Conservation (phyloP, 2,329 filamentous ascomycete genomes). For the Talaromyces sp. region DNA sequence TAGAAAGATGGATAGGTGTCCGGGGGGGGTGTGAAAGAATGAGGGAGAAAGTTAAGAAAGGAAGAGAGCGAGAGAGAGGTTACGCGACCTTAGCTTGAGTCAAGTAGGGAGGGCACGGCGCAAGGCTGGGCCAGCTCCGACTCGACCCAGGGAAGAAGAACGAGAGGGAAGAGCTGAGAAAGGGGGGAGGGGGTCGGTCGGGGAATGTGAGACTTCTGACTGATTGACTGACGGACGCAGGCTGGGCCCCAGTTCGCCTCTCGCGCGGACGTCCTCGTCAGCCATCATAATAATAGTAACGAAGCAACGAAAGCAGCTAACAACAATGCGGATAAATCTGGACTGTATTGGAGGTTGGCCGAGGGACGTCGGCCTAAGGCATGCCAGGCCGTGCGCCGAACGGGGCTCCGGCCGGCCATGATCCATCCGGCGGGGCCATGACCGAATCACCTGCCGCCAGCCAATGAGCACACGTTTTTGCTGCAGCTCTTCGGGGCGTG, state of each 20-base stretch:
- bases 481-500: not conserved
- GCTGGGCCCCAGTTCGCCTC: not conserved
- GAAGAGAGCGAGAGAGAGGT: not conserved
- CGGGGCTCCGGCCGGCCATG: not conserved
- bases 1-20: not conserved
- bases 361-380: not conserved
- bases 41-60: not conserved
- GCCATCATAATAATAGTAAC: not conserved
- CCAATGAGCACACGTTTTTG: not conserved
- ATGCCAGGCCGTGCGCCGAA: not conserved
- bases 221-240: not conserved
- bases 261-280: not conserved
- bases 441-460: not conserved
- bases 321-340: not conserved
- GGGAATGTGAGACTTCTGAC: not conserved
- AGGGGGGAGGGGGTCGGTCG: not conserved
- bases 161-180: slow-evolving; percentile 1
- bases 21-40: not conserved
- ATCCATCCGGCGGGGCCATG: not conserved
- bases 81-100: not conserved
- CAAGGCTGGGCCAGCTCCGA: not conserved
- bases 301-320: not conserved
- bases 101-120: not conserved
- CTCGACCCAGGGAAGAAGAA: not conserved
- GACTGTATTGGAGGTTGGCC: too few relatives aligned